Conservation (phyloP, 1,284 basidiomycete genomes). For the Ustilago crameri region DNA sequence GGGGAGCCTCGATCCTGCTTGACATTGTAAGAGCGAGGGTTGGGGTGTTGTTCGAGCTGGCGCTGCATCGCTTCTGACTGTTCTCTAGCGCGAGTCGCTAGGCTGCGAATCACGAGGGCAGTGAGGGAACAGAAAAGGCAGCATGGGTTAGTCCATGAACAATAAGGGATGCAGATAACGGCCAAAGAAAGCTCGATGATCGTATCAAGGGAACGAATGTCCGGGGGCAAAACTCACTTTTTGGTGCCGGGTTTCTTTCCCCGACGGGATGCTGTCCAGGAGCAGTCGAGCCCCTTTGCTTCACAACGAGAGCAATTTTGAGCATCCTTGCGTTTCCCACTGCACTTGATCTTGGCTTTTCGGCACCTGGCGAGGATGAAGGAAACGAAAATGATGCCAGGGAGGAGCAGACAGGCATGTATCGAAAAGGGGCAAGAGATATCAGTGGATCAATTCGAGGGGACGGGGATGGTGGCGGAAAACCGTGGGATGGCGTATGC, state of each 20-base stretch:
- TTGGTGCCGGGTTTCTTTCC: conserved; percentile 52
- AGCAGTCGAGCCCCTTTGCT: conserved; percentile 46
- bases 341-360: conserved; percentile 54
- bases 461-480: conserved; percentile 4
- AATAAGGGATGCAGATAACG: background rate
- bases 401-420: background rate
- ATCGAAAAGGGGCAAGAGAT: background rate
- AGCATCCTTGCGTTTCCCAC: conserved; percentile 47
- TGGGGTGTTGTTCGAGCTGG: conserved; percentile 17
- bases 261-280: conserved; percentile 42
- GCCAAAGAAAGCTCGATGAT: too few relatives aligned
- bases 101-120: conserved; percentile 5
- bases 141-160: background rate
- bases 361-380: conserved; percentile 23
- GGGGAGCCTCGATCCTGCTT: conserved; percentile 31
- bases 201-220: too few relatives aligned
- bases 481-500: conserved; percentile 22
- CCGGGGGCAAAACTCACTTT: conserved; percentile 46
- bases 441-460: conserved; percentile 9
- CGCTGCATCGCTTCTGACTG: conserved; percentile 38
- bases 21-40: background rate
- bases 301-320: conserved; percentile 47
- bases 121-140: background rate
- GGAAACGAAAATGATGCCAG: background rate
- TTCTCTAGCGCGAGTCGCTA: conserved; percentile 44